Evolutionary conservation across 2,329 filamentous ascomycete genomes (phyloP).

Genomic region (Purpureocillium lavendulum): DNA sequence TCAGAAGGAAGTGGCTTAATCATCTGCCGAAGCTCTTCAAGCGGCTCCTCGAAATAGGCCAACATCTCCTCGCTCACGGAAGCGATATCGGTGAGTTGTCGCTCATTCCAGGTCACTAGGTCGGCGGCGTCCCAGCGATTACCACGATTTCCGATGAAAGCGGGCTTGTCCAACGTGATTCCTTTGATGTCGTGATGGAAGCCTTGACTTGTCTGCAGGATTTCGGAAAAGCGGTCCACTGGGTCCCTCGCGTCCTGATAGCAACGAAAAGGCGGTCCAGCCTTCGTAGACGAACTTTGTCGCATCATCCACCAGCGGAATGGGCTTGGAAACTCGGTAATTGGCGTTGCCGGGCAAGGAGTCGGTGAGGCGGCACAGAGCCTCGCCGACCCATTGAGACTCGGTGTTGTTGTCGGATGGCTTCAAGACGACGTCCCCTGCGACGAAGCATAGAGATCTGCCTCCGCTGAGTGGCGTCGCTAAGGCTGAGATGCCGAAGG

Average conservation of each 20-base stretch:
- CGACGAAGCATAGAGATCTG: slow-evolving; percentile 1
- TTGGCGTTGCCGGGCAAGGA: neutral
- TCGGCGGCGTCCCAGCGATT: slow-evolving; percentile 7
- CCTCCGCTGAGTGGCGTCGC: neutral
- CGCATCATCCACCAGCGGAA: neutral
- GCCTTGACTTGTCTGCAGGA: neutral
- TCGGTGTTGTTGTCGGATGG: slow-evolving; percentile 3
- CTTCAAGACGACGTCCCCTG: slow-evolving; percentile 2
- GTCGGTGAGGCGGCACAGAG: neutral
- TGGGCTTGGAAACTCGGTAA: neutral
- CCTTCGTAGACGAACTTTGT: slow-evolving; percentile 1
- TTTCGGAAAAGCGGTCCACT: neutral
- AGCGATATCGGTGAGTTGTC: neutral
- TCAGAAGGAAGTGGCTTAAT: neutral
- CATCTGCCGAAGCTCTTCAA: neutral
- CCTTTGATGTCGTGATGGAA: slow-evolving; percentile 3
- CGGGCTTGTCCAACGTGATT: neutral
- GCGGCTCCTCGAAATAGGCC: neutral
- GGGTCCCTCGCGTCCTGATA: too few species aligned
- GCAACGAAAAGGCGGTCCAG: slow-evolving; percentile 1
- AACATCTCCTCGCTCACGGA: slow-evolving; percentile 1
- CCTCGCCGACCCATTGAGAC: slow-evolving; percentile 2
- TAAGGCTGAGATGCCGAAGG: neutral
- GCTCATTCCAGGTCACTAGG: slow-evolving; percentile 4
- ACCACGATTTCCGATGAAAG: slow-evolving; percentile 1